A percentile compares a stretch with the other conserved stretches of the same genome.
Evolutionary conservation across 176 grass and related monocot genomes (phyloP).

Genomic region (Eleusine coracana): DNA sequence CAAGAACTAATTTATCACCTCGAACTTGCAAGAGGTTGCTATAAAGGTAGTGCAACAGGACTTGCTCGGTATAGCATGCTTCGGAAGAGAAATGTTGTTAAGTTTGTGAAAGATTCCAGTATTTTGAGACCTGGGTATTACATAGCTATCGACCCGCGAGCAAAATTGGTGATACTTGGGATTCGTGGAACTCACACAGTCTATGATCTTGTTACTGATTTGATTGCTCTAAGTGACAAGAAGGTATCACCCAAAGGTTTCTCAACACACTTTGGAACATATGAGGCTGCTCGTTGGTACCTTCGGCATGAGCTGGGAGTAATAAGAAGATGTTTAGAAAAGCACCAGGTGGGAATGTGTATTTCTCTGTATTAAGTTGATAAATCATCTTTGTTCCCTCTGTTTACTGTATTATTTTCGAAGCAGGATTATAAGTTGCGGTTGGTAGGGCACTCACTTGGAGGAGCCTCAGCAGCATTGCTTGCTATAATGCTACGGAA

Average conservation of each 20-base stretch:
- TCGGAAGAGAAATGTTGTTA: constrained; percentile 80
- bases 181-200: constrained; percentile 95
- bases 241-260: constrained; percentile 86
- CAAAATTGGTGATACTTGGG: constrained; percentile 83
- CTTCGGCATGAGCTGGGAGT: constrained; percentile 72
- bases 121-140: constrained; percentile 90
- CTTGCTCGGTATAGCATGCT: constrained; percentile 89
- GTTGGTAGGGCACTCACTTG: constrained; percentile 90
- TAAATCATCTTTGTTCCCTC: not conserved
- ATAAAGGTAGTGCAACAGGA: constrained; percentile 65
- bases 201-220: constrained; percentile 90
- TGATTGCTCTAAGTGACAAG: constrained; percentile 67
- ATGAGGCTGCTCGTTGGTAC: constrained; percentile 91
- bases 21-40: constrained; percentile 86
- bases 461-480: constrained; percentile 80
- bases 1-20: constrained; percentile 87
- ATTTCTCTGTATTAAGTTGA: constrained; percentile 10
- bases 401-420: constrained; percentile 30
- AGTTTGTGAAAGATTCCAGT: constrained; percentile 87
- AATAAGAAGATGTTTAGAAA: constrained; percentile 77
- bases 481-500: constrained; percentile 90
- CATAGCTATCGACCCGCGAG: constrained; percentile 64
- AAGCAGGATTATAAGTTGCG: constrained; percentile 78
- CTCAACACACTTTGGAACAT: constrained; percentile 87
- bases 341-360: constrained; percentile 62